These are phyloP conservation scores for Saussurea involucrata DNA, from an alignment of 129 eudicot species.

Conservation along the genomic window DNA sequence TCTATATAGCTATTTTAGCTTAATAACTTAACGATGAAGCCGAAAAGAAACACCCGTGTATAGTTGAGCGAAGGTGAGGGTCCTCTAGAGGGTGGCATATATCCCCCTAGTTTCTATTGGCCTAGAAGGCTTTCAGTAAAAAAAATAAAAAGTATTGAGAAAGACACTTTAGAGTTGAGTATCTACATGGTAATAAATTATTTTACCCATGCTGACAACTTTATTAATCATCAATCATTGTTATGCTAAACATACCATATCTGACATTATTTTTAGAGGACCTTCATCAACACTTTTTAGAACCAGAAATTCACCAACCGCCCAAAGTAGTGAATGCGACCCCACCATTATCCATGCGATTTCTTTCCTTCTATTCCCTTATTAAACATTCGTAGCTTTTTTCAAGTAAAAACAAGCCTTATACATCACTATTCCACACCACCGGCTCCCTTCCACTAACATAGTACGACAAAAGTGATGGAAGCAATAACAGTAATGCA, in stretches of 20 bases:
- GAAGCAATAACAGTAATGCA: conserved; percentile 30
- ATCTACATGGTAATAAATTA: background rate
- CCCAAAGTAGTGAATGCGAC: conserved; percentile 12
- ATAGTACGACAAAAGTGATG: conserved; percentile 29
- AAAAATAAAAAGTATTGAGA: background rate
- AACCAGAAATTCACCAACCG: conserved; percentile 22
- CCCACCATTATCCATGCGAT: conserved; percentile 24
- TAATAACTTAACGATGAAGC: too few relatives aligned
- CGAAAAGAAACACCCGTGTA: too few relatives aligned
- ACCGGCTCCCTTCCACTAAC: conserved; percentile 35
- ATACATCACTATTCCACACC: conserved; percentile 8
- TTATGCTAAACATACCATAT: conserved; percentile 14
- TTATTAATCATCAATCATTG: conserved; percentile 24
- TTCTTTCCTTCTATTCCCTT: conserved; percentile 11
- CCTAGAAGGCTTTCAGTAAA: background rate
- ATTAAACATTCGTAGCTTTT: conserved; percentile 22
- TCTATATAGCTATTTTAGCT: too few relatives aligned
- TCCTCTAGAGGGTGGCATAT: background rate
- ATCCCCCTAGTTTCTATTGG: background rate
- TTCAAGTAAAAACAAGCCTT: conserved; percentile 17
- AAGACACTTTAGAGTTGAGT: background rate
- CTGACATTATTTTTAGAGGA: conserved; percentile 5
- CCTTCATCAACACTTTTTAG: background rate
- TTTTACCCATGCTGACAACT: conserved; percentile 3
- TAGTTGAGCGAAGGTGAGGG: too few relatives aligned